Percentiles rank a stretch among this genome's conserved stretches.
phyloP scores from a whole-genome alignment of 495 filamentous ascomycete species.

The Lophium mytilinum region DNA sequence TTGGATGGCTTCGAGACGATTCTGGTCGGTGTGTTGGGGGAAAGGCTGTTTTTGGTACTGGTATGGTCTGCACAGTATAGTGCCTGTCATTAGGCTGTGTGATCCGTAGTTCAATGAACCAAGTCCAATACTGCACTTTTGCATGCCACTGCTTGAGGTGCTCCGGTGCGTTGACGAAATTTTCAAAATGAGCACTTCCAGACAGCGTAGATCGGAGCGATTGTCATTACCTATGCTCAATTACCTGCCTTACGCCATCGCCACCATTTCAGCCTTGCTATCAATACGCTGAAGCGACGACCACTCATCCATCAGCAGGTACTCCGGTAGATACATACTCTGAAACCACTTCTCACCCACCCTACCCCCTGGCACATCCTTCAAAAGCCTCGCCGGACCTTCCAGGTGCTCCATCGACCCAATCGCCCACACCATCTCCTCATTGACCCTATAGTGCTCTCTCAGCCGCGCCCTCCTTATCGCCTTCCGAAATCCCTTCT shows the following conservation, averaged over 20 bases:
- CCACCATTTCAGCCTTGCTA: slow-evolving; percentile 5
- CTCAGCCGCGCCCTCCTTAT: slow-evolving; percentile 8
- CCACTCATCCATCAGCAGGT: slow-evolving; percentile 17
- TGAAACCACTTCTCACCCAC: slow-evolving; percentile 17
- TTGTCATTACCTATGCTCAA: too few species aligned
- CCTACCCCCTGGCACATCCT: slow-evolving; percentile 3
- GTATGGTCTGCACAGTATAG: too few species aligned
- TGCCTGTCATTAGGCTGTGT: too few species aligned
- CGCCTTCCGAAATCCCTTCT: slow-evolving; percentile 5
- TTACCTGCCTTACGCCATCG: not conserved
- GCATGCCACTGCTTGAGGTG: too few species aligned
- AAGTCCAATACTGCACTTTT: too few species aligned
- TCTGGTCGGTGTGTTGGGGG: too few species aligned
- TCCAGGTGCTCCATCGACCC: slow-evolving; percentile 9
- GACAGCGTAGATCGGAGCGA: too few species aligned
- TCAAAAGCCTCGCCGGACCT: not conserved
- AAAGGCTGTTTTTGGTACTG: too few species aligned
- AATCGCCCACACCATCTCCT: slow-evolving; percentile 18
- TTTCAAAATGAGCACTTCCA: too few species aligned
- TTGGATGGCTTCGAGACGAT: too few species aligned
- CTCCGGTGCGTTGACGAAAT: too few species aligned
- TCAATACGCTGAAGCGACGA: slow-evolving; percentile 17
- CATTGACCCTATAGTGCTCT: slow-evolving; percentile 7
- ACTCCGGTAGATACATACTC: slow-evolving; percentile 8
- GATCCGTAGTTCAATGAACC: too few species aligned